Conservation (phyloP, 2,329 filamentous ascomycete genomes). For the Aspergillus sp. region DNA sequence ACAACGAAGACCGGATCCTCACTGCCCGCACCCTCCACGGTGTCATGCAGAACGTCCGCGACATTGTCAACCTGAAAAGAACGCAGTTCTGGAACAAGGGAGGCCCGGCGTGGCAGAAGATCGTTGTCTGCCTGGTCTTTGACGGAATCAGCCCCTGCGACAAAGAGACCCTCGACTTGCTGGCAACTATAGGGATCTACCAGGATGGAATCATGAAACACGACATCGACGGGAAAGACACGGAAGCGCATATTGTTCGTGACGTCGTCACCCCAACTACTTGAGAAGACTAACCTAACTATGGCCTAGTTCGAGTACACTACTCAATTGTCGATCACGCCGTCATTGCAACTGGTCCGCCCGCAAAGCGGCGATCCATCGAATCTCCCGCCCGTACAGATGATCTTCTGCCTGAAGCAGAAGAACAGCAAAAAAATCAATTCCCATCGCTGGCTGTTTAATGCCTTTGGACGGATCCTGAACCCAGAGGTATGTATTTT, state of each 20-base stretch:
- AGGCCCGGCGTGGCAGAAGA: constrained; percentile 98
- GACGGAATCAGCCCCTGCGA: constrained; percentile 98
- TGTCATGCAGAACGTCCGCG: constrained; percentile 98
- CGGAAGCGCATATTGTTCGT: constrained; percentile 78
- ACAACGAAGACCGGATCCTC: constrained; percentile 97
- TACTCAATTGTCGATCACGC: constrained; percentile 91
- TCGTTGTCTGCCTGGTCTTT: constrained; percentile 94
- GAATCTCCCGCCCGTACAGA: constrained; percentile 92
- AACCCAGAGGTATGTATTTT: constrained; percentile 97
- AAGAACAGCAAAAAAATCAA: constrained; percentile 99
- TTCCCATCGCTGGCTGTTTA: constrained; percentile 98
- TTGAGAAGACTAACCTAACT: constrained; percentile 16
- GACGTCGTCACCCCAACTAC: background rate
- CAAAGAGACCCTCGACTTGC: constrained; percentile 88
- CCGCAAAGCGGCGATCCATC: constrained; percentile 79
- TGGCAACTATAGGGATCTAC: constrained; percentile 93
- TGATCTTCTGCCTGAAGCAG: constrained; percentile 99
- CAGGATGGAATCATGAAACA: constrained; percentile 99
- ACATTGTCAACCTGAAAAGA: constrained; percentile 98
- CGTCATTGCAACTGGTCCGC: constrained; percentile 94
- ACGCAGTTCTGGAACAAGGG: constrained; percentile 99
- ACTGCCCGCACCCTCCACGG: constrained; percentile 90
- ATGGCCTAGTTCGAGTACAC: constrained; percentile 83
- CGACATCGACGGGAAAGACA: constrained; percentile 96
- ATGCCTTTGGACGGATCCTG: constrained; percentile 91